These are phyloP conservation scores for Diaporthe amygdali DNA, from an alignment of 2,329 filamentous ascomycete species.

Conservation along the genomic window DNA sequence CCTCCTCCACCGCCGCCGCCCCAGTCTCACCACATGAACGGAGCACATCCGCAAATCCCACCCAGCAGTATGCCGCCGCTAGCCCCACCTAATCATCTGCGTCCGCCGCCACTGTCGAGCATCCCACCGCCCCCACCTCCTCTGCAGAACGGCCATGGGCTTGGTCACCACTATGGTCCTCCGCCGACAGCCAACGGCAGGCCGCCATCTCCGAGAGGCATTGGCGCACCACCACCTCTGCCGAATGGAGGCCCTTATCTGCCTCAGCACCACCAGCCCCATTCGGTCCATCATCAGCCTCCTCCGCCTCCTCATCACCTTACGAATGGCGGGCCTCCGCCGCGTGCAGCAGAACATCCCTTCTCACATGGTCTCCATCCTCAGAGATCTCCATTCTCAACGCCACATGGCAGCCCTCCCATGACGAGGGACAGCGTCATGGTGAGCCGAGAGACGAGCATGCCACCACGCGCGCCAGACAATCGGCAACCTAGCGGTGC, in stretches of 20 bases:
- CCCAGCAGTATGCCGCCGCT: constrained; percentile 31
- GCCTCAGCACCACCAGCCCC: constrained; percentile 38
- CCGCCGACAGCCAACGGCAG: constrained; percentile 48
- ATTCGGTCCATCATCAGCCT: constrained; percentile 29
- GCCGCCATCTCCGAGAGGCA: constrained; percentile 54
- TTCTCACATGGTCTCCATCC: constrained; percentile 44
- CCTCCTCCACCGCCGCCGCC: constrained; percentile 34
- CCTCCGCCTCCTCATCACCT: constrained; percentile 37
- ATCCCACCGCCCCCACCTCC: constrained; percentile 48
- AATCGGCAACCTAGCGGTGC: constrained; percentile 64
- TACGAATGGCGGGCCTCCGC: constrained; percentile 44
- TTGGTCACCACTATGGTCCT: constrained; percentile 24
- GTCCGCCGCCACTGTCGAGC: constrained; percentile 52
- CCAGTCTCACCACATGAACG: constrained; percentile 26
- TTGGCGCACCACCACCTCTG: constrained; percentile 47
- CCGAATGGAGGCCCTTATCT: constrained; percentile 47
- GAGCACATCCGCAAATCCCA: constrained; percentile 28
- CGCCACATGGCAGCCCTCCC: constrained; percentile 52
- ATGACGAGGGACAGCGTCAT: constrained; percentile 44
- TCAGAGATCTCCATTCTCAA: constrained; percentile 42
- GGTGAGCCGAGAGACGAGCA: constrained; percentile 36
- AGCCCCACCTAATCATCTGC: constrained; percentile 43
- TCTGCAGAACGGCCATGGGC: constrained; percentile 47
- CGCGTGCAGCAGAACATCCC: constrained; percentile 49
- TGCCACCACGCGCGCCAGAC: constrained; percentile 42